phyloP scores from a whole-genome alignment of 176 grass and related monocot species.

The Panicum miliaceum region DNA sequence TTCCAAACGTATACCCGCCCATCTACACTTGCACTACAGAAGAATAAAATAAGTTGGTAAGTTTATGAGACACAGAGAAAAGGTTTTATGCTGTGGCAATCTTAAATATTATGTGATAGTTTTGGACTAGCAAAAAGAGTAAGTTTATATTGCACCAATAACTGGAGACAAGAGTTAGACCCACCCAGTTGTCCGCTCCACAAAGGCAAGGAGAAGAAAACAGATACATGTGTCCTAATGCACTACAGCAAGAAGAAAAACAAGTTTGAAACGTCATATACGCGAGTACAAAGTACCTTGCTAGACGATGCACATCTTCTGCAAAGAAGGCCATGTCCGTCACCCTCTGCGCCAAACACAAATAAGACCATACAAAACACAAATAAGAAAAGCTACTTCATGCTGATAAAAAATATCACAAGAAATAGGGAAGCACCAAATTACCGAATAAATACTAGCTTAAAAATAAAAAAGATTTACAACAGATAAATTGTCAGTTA shows the following conservation, averaged over 20 bases:
- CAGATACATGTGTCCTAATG: neutral
- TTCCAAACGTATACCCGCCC: slow-evolving; percentile 94
- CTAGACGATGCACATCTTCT: slow-evolving; percentile 93
- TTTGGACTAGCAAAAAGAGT: neutral
- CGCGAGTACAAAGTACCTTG: slow-evolving; percentile 63
- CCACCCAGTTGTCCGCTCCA: neutral
- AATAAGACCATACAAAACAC: slow-evolving; percentile 44
- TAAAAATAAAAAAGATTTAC: neutral
- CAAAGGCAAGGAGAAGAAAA: slow-evolving; percentile 4
- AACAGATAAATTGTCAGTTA: neutral
- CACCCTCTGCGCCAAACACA: slow-evolving; percentile 75
- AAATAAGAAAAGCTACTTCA: slow-evolving; percentile 25
- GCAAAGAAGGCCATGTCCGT: slow-evolving; percentile 99
- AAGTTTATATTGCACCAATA: slow-evolving; percentile 24
- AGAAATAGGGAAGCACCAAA: neutral
- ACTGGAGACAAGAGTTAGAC: neutral
- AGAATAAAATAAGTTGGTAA: slow-evolving; percentile 20
- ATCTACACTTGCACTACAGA: slow-evolving; percentile 88
- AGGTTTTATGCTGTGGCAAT: neutral
- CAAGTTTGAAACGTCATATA: slow-evolving; percentile 19
- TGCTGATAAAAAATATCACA: neutral
- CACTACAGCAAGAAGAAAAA: slow-evolving; percentile 25
- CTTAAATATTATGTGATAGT: neutral
- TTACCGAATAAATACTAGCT: neutral
- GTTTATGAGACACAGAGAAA: neutral